These are phyloP conservation scores for Golubevia pallescens DNA, from an alignment of 1,284 basidiomycete species.

Conservation along the genomic window DNA sequence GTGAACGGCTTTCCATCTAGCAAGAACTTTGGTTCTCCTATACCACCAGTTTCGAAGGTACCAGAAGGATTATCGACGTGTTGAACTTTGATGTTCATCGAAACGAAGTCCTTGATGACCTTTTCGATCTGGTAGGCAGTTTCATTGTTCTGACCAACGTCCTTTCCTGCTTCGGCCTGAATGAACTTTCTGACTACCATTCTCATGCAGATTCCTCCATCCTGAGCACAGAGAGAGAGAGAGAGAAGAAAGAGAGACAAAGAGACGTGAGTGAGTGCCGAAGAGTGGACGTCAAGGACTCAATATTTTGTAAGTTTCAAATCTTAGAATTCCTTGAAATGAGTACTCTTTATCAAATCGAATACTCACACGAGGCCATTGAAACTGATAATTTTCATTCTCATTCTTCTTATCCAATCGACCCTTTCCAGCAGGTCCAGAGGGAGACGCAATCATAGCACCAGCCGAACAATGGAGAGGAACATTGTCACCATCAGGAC, in stretches of 20 bases:
- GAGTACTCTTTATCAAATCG: too few species aligned
- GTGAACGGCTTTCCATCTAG: conserved; percentile 65
- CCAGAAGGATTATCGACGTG: conserved; percentile 65
- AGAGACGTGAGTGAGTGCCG: too few species aligned
- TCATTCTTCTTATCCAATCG: conserved; percentile 22
- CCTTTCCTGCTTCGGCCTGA: conserved; percentile 15
- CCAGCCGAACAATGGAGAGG: conserved; percentile 13
- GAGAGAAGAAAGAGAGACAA: not conserved
- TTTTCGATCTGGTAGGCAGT: conserved; percentile 27
- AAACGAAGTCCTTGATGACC: conserved; percentile 58
- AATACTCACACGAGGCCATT: conserved; percentile 19
- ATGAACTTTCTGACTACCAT: conserved; percentile 12
- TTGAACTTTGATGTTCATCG: conserved; percentile 65
- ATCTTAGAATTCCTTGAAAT: too few species aligned
- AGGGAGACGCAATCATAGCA: conserved; percentile 22
- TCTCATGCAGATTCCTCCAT: conserved; percentile 19
- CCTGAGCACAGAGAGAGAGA: conserved; percentile 1
- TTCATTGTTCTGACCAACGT: conserved; percentile 10
- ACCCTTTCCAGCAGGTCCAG: conserved; percentile 10
- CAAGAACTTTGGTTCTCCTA: conserved; percentile 70
- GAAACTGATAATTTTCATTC: conserved; percentile 27
- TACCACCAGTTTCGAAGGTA: conserved; percentile 65
- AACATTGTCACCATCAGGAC: conserved; percentile 22
- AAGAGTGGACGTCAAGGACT: too few species aligned
- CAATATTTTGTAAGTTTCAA: too few species aligned